phyloP scores from a whole-genome alignment of 305 asterid species.

The Rubia balearica region DNA sequence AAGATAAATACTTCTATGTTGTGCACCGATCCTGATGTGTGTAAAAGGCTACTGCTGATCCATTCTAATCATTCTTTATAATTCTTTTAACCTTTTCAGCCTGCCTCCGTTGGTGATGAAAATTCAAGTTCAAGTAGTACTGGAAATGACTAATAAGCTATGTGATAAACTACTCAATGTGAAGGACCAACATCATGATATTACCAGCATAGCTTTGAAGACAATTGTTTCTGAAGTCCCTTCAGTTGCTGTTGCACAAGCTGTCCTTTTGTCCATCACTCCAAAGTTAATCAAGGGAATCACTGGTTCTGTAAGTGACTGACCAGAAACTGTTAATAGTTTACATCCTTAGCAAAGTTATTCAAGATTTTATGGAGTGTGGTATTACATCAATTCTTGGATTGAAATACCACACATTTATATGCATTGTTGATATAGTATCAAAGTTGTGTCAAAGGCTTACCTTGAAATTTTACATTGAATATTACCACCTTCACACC shows the following conservation, averaged over 20 bases:
- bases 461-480: background rate
- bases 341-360: background rate
- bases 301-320: conserved; percentile 38
- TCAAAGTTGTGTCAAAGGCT: background rate
- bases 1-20: background rate
- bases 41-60: conserved; percentile 7
- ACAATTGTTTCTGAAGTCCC: conserved; percentile 98
- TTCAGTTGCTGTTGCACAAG: conserved; percentile 55
- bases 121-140: conserved; percentile 71
- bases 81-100: conserved; percentile 34
- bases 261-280: conserved; percentile 64
- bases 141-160: conserved; percentile 84
- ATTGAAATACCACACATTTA: background rate
- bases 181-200: conserved; percentile 90
- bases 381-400: background rate
- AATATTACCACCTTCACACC: background rate
- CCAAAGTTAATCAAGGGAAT: conserved; percentile 90
- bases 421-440: background rate
- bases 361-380: background rate
- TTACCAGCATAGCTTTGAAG: conserved; percentile 97
- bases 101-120: conserved; percentile 96
- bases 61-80: conserved; percentile 13
- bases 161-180: conserved; percentile 94
- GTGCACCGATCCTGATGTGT: conserved; percentile 17
- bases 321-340: background rate